Evolutionary conservation across 2,329 filamentous ascomycete species (phyloP).

Genomic region (Penicillium sp.): DNA sequence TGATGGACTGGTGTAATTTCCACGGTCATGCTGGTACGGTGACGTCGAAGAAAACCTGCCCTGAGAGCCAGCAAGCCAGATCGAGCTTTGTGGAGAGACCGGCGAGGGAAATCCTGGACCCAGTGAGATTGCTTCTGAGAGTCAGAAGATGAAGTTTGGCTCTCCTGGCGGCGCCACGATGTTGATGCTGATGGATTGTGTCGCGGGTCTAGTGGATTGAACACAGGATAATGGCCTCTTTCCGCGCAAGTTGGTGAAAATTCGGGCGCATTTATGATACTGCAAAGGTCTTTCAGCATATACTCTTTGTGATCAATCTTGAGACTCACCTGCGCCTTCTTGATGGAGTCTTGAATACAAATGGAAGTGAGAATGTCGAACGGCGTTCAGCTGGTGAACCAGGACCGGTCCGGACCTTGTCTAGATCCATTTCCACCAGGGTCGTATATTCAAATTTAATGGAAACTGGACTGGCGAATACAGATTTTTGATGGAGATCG

Average conservation of each 20-base stretch:
- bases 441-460: not conserved
- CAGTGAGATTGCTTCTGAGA: constrained; percentile 22
- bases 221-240: constrained; percentile 37
- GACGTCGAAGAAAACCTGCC: constrained; percentile 26
- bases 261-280: constrained; percentile 9
- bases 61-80: constrained; percentile 33
- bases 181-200: constrained; percentile 31
- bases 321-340: constrained; percentile 26
- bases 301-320: not conserved
- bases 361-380: constrained; percentile 19
- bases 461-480: not conserved
- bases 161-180: constrained; percentile 12
- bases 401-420: not conserved
- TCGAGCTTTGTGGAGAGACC: constrained; percentile 34
- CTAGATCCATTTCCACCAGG: not conserved
- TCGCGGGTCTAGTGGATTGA: constrained; percentile 36
- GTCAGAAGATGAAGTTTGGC: constrained; percentile 12
- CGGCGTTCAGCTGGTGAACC: not conserved
- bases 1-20: not conserved
- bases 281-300: constrained; percentile 1
- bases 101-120: constrained; percentile 28
- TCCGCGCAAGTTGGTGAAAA: constrained; percentile 31
- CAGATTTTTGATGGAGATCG: not conserved
- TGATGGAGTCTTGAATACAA: constrained; percentile 18
- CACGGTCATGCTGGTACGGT: not conserved